Base-by-base conservation (phyloP, 1,284 basidiomycete genomes). In the Moesziomyces globuligerus region DNA sequence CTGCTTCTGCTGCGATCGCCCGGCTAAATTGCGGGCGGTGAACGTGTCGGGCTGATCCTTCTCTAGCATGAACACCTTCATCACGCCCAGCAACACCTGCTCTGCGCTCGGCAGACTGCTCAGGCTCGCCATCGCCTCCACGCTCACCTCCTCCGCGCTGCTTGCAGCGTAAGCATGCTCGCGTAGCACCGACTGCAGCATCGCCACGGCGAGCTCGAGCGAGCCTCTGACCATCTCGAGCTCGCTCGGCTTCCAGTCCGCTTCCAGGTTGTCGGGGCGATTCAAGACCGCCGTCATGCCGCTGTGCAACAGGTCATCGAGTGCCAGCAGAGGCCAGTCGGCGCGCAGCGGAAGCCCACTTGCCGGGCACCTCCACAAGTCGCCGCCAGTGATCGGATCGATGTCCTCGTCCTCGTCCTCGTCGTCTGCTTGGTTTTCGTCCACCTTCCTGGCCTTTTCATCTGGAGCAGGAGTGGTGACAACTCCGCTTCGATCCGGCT, bases 1-100 rank as follows among this genome's bases (percentile, higher is more conserved):
- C 17, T 54, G 55, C 39, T 52, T 55, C 26, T 60, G 56, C 39
- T 54, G 67, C 17, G 37, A 25, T 17, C 20, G 26, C 0, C 70
- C 65, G 13, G 56, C 23, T 7, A 26, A n/a, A 24, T 6, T 54
- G 21, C 42, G 60, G 37, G 54, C 58, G 0, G 58, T 58, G 28
- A 67, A 72, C 3, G 53, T 56, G 39, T 66, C 58, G 3, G 65
- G 48, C 34, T 72, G 62, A 18, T 73, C 70, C 20, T 71, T 53
- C 29, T 81, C 94, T 18, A 98, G 88, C 92, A 96, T 94, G 84
- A 93, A 94, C 13, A 97, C 89, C 75, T 92, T 93, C 91, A 95
- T 93, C 70, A 92, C 89, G 32, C 87, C 88, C 71, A 95, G 90
- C 48, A 70, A 68, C n/a, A 79, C 28, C 40, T 74, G 69, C 21